phyloP scores from a whole-genome alignment of 106 monocot species.

The Dactylorhiza incarnata region DNA sequence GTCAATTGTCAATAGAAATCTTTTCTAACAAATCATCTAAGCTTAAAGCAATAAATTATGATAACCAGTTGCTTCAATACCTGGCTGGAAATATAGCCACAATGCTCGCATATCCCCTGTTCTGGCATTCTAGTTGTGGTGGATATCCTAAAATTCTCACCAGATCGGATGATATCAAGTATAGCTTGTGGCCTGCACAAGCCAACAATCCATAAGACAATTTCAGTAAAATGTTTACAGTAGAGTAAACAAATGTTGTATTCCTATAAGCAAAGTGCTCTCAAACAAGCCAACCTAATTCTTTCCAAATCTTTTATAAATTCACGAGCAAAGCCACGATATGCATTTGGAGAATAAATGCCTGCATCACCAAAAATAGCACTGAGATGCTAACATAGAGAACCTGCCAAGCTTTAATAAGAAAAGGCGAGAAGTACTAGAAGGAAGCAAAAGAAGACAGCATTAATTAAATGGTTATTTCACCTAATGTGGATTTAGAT shows the following conservation, averaged over 20 bases:
- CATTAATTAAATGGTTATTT: background rate
- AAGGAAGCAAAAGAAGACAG: background rate
- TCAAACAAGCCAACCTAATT: constrained; percentile 49
- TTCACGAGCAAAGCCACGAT: constrained; percentile 97
- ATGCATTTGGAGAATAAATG: constrained; percentile 98
- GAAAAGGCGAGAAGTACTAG: background rate
- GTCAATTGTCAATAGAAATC: too few relatives aligned
- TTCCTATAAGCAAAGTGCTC: background rate
- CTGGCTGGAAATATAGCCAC: constrained; percentile 99
- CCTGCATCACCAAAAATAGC: constrained; percentile 32
- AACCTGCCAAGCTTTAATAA: background rate
- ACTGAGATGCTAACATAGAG: background rate
- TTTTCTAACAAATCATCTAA: background rate
- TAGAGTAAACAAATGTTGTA: background rate
- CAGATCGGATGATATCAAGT: constrained; percentile 88
- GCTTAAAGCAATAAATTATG: background rate
- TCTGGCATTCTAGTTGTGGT: constrained; percentile 93
- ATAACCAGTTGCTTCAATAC: constrained; percentile 19
- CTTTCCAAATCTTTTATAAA: constrained; percentile 98
- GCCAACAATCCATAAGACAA: constrained; percentile 2
- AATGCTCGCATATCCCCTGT: constrained; percentile 87
- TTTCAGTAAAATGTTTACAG: background rate
- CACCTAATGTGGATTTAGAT: background rate
- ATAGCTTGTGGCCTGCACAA: constrained; percentile 74
- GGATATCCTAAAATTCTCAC: constrained; percentile 91